Conservation (phyloP, 208 protist species). For the Trypanosomatidae sp. region DNA sequence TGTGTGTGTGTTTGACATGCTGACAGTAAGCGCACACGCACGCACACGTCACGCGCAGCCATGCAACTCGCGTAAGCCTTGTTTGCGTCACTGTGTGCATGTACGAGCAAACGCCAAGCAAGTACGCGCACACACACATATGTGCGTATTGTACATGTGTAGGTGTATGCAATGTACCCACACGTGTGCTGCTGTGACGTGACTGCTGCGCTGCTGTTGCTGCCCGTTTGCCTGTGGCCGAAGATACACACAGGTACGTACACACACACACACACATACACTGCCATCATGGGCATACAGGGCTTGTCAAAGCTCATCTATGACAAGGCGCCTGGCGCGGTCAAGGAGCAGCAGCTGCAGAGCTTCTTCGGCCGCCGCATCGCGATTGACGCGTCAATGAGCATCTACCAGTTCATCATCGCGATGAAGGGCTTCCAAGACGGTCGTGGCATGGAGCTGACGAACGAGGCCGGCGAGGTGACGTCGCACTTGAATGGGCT, state of each 20-base stretch:
- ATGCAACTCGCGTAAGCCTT: too few relatives aligned
- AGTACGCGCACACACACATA: too few relatives aligned
- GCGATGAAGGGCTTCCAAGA: conserved; percentile 86
- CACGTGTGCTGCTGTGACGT: too few relatives aligned
- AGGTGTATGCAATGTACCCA: too few relatives aligned
- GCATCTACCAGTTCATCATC: conserved; percentile 99
- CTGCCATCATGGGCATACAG: conserved; percentile 92
- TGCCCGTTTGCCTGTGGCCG: too few relatives aligned
- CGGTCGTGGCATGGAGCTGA: conserved; percentile 86
- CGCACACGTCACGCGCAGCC: too few relatives aligned
- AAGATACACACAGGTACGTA: not conserved
- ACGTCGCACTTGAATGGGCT: conserved; percentile 98
- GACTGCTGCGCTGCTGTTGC: too few relatives aligned
- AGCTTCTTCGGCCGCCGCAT: conserved; percentile 96
- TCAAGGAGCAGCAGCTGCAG: conserved; percentile 92
- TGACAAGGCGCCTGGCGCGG: conserved; percentile 83
- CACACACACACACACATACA: conserved; percentile 1
- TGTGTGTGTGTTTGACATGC: too few relatives aligned
- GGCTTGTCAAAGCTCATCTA: conserved; percentile 94
- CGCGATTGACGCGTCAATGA: conserved; percentile 99
- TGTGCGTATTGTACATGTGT: too few relatives aligned
- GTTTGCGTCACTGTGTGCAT: too few relatives aligned
- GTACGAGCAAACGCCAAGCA: too few relatives aligned
- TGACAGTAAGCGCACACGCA: too few relatives aligned
- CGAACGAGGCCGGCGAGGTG: conserved; percentile 93